Conservation (phyloP, 108 stramenopile genomes). For the Cyclostephanos invisitatus region DNA sequence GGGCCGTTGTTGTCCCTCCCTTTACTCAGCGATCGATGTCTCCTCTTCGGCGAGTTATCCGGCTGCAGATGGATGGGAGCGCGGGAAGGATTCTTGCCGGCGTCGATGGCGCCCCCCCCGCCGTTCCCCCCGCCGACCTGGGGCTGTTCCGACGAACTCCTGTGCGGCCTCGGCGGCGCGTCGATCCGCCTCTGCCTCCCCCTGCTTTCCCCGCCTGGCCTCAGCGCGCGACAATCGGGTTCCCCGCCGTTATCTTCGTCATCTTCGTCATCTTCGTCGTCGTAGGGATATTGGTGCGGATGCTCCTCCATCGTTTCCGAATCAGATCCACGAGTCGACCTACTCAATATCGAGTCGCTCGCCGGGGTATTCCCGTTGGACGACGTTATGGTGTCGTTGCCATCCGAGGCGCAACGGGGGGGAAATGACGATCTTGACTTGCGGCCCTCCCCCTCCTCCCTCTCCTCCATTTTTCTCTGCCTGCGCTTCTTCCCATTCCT, state of each 20-base stretch:
- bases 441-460: too few species aligned
- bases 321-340: not conserved
- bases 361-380: not conserved
- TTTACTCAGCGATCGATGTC: not conserved
- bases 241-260: not conserved
- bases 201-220: not conserved
- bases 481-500: not conserved
- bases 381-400: not conserved
- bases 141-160: slow-evolving; percentile 30
- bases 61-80: not conserved
- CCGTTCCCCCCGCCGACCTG: slow-evolving; percentile 3
- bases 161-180: not conserved
- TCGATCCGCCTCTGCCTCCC: slow-evolving; percentile 33
- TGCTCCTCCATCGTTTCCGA: slow-evolving; percentile 12
- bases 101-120: not conserved
- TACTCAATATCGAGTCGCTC: not conserved
- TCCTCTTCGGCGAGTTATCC: not conserved
- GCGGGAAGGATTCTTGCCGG: not conserved
- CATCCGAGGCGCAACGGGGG: not conserved
- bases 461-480: too few species aligned
- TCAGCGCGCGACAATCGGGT: not conserved
- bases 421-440: not conserved
- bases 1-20: not conserved
- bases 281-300: not conserved
- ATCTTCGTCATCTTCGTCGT: slow-evolving; percentile 1